Evolutionary conservation across 73 alveolate genomes (phyloP).

Genomic region (Breviolum minutum): DNA sequence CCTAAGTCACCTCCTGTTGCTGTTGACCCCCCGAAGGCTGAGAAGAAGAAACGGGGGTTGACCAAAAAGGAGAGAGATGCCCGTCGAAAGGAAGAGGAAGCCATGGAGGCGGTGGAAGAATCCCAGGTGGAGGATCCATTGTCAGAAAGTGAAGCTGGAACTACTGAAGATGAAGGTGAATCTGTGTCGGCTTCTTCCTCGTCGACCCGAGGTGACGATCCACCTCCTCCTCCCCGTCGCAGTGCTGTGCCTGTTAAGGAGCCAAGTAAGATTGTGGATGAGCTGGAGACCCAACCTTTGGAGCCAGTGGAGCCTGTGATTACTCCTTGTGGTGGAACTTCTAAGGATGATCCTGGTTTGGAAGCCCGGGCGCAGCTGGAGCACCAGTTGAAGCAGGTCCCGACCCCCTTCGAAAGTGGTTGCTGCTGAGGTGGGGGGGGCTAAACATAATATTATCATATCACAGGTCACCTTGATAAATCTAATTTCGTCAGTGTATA

Average conservation of each 20-base stretch:
- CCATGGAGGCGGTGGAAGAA: neutral
- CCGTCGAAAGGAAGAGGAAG: neutral
- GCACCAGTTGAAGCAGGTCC: neutral
- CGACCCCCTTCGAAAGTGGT: neutral
- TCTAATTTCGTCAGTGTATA: too few relatives aligned
- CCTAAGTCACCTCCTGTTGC: too few relatives aligned
- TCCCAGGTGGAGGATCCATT: neutral
- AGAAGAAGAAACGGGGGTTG: neutral
- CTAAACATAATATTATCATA: too few relatives aligned
- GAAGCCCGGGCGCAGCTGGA: too few relatives aligned
- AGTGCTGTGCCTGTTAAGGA: neutral
- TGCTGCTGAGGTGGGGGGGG: neutral
- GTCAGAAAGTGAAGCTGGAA: neutral
- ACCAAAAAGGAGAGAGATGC: neutral
- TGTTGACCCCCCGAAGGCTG: too few relatives aligned
- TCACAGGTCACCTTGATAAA: too few relatives aligned
- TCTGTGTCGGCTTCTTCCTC: neutral
- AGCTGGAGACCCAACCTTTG: neutral
- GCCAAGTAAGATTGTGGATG: neutral
- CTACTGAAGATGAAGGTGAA: neutral
- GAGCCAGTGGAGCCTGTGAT: neutral
- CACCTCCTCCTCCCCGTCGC: neutral
- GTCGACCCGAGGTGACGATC: neutral
- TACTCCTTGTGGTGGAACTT: neutral
- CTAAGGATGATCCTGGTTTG: neutral